Conservation (phyloP, 108 stramenopile genomes). For the Nannochloropsis oceanica region DNA sequence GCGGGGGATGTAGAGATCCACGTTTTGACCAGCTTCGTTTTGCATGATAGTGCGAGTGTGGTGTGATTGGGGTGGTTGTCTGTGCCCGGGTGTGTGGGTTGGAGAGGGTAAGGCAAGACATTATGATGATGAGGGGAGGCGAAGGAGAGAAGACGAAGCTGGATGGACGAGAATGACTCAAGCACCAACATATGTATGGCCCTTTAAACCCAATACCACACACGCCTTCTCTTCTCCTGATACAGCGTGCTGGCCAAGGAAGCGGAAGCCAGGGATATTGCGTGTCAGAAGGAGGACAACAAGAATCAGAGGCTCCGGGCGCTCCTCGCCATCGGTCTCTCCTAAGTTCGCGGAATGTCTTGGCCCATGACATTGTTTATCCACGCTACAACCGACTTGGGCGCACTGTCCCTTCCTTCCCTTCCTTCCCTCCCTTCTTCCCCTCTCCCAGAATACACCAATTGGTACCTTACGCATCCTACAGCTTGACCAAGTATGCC, state of each 20-base stretch:
- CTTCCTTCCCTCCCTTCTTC: too few relatives aligned
- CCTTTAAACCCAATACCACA: too few relatives aligned
- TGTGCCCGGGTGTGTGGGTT: background rate
- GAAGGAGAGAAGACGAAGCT: background rate
- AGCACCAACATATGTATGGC: too few relatives aligned
- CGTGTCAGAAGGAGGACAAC: background rate
- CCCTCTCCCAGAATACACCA: too few relatives aligned
- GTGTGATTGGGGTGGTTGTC: background rate
- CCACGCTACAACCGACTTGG: too few relatives aligned
- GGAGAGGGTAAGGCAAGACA: background rate
- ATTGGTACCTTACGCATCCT: too few relatives aligned
- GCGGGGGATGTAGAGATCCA: slow-evolving; percentile 92
- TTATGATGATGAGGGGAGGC: background rate
- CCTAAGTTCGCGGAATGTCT: background rate
- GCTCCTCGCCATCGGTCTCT: background rate
- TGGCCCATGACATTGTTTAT: background rate
- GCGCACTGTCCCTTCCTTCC: too few relatives aligned
- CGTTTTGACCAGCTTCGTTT: slow-evolving; percentile 86
- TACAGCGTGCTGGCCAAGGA: too few relatives aligned
- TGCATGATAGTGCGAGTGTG: slow-evolving; percentile 57
- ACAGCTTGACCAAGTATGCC: too few relatives aligned
- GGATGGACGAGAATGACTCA: background rate
- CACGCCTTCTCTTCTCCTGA: too few relatives aligned
- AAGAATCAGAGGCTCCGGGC: background rate
- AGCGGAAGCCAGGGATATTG: too few relatives aligned